phyloP scores from a whole-genome alignment of 768 basidiomycete genomes.

The Tremella mesenterica region DNA sequence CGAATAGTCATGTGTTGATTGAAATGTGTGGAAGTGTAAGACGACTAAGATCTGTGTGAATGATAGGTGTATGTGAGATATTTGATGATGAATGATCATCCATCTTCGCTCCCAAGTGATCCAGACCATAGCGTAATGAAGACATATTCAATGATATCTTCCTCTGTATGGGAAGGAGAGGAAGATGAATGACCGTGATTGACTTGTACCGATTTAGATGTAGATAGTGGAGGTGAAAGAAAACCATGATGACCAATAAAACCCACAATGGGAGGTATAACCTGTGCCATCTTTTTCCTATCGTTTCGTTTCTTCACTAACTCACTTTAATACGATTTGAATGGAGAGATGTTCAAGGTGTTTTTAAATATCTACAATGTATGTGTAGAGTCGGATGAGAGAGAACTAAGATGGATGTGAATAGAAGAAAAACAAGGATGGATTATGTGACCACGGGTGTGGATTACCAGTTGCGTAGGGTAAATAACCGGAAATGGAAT shows the following conservation, averaged over 20 bases:
- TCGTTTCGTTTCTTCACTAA: too few species aligned
- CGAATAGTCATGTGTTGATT: too few species aligned
- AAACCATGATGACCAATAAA: not conserved
- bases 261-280: slow-evolving; percentile 43
- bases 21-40: not conserved
- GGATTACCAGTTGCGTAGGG: too few species aligned
- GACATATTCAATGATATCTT: not conserved
- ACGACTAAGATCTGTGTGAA: not conserved
- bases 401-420: too few species aligned
- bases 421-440: too few species aligned
- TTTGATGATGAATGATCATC: not conserved
- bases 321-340: too few species aligned
- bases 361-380: too few species aligned
- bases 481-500: too few species aligned
- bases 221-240: not conserved
- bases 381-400: too few species aligned
- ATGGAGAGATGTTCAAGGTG: too few species aligned
- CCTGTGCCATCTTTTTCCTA: slow-evolving; percentile 41
- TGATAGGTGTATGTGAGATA: not conserved
- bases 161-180: slow-evolving; percentile 2
- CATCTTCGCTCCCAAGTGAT: not conserved
- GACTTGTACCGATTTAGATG: slow-evolving; percentile 22
- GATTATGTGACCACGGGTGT: too few species aligned
- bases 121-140: not conserved
- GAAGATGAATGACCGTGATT: slow-evolving; percentile 10